Percentiles rank a stretch among this genome's conserved stretches.
phyloP scores from a whole-genome alignment of 2,329 filamentous ascomycete species.

The Emericellopsis atlantica region DNA sequence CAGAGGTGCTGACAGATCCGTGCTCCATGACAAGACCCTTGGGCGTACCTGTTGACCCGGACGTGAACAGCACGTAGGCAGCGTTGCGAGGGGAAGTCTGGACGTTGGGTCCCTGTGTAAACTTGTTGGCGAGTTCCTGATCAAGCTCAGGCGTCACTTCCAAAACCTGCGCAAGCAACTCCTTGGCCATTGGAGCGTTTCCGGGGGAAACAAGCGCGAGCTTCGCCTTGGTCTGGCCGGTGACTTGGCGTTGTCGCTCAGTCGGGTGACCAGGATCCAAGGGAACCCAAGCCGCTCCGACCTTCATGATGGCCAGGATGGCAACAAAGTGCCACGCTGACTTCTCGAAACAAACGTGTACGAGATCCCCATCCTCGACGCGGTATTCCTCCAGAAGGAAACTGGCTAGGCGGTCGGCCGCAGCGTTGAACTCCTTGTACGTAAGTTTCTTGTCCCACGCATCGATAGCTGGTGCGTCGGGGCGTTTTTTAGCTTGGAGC shows the following conservation, averaged over 20 bases:
- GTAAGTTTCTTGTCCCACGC: conserved; percentile 1
- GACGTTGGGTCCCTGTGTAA: background rate
- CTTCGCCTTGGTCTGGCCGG: background rate
- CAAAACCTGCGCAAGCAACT: background rate
- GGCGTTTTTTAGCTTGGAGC: background rate
- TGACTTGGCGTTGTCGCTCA: background rate
- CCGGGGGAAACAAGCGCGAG: background rate
- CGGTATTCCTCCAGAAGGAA: background rate
- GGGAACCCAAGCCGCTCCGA: conserved; percentile 2
- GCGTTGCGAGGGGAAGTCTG: background rate
- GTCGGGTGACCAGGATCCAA: conserved; percentile 2
- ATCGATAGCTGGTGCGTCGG: background rate
- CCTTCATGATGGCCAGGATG: conserved; percentile 3
- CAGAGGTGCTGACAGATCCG: background rate
- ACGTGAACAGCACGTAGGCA: conserved; percentile 28
- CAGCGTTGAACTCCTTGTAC: background rate
- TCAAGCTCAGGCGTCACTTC: background rate
- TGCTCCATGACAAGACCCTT: conserved; percentile 34
- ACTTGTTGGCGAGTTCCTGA: background rate
- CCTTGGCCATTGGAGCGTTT: background rate
- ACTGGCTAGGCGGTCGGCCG: background rate
- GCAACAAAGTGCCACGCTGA: conserved; percentile 1
- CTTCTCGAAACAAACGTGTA: conserved; percentile 4
- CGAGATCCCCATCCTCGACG: background rate
- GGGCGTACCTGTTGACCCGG: conserved; percentile 43